Evolutionary conservation across 2,329 filamentous ascomycete genomes (phyloP), one percentile per base, ranked within the genome.

Genomic region (Calonectria hawksworthii): DNA sequence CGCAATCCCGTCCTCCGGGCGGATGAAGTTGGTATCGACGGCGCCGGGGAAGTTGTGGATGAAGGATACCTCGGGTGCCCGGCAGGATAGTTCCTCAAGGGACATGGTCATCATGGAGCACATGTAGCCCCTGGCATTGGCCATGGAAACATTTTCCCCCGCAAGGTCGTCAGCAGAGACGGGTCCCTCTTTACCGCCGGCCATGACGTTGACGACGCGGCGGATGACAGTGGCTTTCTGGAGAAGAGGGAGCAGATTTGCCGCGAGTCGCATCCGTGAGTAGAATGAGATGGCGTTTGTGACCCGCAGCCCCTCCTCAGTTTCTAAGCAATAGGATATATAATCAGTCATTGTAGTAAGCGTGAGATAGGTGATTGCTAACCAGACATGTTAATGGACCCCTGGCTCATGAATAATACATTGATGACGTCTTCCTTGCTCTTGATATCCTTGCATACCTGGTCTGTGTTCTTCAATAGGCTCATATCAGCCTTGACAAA

Each of bases 241-340:
- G 2, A 94, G 85, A 0, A 89, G 85, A 0, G 92, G 91, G 11
- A 93, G 87, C 0, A 94, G 87, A 69, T 92, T 91, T 56, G 86
- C 72, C 16, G 89, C 86, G 78, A 93, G 90, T 50, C 90, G 90
- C 75, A 89, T 87, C 26, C 92, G 91, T 6, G 89, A 86, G 83
- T 93, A 93, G 83, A 89, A 90, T 26, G 86, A 85, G 21, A 93
- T 85, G 10, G 88, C 86, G 30, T 88, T 86, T 38, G 88, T 86
- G 34, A 87, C 85, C 67, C 91, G 87, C 2, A 94, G 84, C 3
- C 90, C 90, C 82, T 94, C 92, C 0, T 83, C 67, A 0, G 91
- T 92, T 74, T 92, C 91, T 90, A 7, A 3, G 68, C 9, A 21
- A 44, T 21, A n/a, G 18, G 41, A 44, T 21, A 44, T 44, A 10